These are phyloP conservation scores for Cyamopsis tetragonoloba DNA, from an alignment of 306 rosid species.

Conservation along the genomic window DNA sequence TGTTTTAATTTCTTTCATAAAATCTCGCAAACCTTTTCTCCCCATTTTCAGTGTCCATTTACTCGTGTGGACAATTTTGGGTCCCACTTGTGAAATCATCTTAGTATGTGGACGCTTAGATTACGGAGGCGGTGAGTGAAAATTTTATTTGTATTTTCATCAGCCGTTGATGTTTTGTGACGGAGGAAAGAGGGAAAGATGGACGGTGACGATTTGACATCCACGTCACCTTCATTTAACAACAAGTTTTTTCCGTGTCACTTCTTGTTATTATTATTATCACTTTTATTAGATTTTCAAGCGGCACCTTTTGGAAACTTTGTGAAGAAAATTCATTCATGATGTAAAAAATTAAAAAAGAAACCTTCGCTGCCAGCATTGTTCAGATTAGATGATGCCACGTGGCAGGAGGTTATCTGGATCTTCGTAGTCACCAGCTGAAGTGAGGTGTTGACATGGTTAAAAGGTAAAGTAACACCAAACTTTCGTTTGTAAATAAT, in stretches of 20 bases:
- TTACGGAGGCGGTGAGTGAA: slow-evolving; percentile 7
- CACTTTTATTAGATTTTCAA: background rate
- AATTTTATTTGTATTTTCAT: background rate
- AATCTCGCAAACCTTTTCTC: slow-evolving; percentile 1
- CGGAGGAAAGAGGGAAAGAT: slow-evolving; percentile 3
- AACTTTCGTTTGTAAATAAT: too few species aligned
- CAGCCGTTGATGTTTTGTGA: background rate
- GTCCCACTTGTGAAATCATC: slow-evolving; percentile 34
- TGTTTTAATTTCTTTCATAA: background rate
- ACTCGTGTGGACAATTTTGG: slow-evolving; percentile 20
- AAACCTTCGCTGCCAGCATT: too few species aligned
- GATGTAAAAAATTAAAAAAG: too few species aligned
- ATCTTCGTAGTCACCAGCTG: background rate
- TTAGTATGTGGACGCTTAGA: background rate
- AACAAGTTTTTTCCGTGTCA: slow-evolving; percentile 19
- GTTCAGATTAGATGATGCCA: too few species aligned
- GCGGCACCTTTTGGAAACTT: background rate
- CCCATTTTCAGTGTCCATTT: slow-evolving; percentile 53
- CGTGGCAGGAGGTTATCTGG: background rate
- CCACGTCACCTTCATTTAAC: slow-evolving; percentile 28
- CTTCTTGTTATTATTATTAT: too few species aligned
- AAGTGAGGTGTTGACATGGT: background rate
- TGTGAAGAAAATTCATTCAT: too few species aligned
- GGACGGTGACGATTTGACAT: slow-evolving; percentile 37
- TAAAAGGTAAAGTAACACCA: background rate